Percentiles rank a stretch among this genome's conserved stretches.
Conservation (phyloP, 1,284 basidiomycete genomes). For the Pholiota adiposa region DNA sequence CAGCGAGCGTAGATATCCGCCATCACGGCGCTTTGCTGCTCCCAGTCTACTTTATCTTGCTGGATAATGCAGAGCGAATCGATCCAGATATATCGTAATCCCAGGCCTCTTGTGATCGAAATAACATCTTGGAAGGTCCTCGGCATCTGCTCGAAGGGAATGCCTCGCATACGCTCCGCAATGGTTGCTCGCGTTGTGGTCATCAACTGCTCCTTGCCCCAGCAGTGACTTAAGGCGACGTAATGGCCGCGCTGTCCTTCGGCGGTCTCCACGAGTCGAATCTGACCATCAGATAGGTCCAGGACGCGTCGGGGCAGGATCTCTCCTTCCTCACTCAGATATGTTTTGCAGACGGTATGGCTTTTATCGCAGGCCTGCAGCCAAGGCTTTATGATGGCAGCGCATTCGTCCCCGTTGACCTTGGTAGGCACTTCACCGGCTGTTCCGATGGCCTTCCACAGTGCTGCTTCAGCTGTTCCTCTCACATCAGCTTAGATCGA, state of each 20-base stretch:
- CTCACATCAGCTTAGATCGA: not conserved
- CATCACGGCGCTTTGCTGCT: constrained; percentile 20
- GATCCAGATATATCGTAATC: constrained; percentile 19
- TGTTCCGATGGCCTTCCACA: constrained; percentile 14
- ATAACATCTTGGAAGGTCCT: constrained; percentile 18
- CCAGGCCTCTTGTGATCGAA: constrained; percentile 10
- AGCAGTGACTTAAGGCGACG: constrained; percentile 19
- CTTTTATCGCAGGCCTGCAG: constrained; percentile 11
- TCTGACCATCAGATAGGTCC: constrained; percentile 8
- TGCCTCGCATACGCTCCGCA: constrained; percentile 11
- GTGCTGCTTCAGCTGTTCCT: constrained; percentile 2
- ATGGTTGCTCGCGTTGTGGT: constrained; percentile 15
- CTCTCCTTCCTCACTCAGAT: constrained; percentile 5
- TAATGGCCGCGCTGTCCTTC: constrained; percentile 16
- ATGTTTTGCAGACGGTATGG: constrained; percentile 6
- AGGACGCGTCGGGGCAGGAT: constrained; percentile 18
- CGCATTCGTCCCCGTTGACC: constrained; percentile 11
- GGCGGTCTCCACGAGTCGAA: constrained; percentile 13
- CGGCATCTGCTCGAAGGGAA: constrained; percentile 12
- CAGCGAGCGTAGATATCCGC: constrained; percentile 18
- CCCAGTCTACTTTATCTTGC: constrained; percentile 18
- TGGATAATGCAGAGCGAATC: constrained; percentile 21
- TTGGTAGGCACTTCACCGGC: constrained; percentile 17
- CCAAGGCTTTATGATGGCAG: constrained; percentile 12
- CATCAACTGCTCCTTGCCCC: constrained; percentile 17